Conservation (phyloP, 2,329 filamentous ascomycete genomes). For the Tolypocladium album region DNA sequence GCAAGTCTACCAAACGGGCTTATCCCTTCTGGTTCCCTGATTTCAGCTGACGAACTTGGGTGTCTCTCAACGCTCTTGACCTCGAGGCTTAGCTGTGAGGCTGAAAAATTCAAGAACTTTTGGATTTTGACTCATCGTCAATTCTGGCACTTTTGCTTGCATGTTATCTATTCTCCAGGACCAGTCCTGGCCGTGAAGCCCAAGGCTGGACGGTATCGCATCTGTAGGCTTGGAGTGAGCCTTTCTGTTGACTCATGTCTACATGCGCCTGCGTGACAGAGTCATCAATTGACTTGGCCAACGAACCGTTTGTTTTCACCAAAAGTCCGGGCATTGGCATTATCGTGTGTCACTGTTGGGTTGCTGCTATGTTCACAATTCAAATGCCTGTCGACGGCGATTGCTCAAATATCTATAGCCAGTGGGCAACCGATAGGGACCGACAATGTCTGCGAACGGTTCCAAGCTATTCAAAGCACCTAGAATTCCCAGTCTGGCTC, state of each 20-base stretch:
- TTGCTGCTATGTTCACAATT: neutral
- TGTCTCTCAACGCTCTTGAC: neutral
- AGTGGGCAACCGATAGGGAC: neutral
- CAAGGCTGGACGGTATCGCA: neutral
- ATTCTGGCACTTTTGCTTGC: neutral
- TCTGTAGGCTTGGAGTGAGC: neutral
- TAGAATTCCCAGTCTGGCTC: constrained; percentile 29
- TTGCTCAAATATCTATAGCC: neutral
- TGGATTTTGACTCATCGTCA: neutral
- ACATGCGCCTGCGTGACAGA: too few species aligned
- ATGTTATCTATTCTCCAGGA: neutral
- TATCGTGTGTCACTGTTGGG: neutral
- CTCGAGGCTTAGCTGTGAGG: neutral
- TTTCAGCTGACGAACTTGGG: neutral
- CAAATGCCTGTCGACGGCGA: neutral
- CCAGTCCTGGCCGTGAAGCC: neutral
- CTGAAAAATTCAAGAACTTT: too few species aligned
- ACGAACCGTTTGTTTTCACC: too few species aligned
- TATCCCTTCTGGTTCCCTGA: neutral
- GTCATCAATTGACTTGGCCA: neutral
- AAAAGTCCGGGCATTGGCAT: too few species aligned
- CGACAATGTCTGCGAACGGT: neutral
- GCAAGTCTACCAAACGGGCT: too few species aligned
- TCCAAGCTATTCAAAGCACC: neutral
- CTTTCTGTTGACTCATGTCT: neutral